Evolutionary conservation across 2,329 filamentous ascomycete genomes (phyloP).

Genomic region (Cyanodermella asteris): DNA sequence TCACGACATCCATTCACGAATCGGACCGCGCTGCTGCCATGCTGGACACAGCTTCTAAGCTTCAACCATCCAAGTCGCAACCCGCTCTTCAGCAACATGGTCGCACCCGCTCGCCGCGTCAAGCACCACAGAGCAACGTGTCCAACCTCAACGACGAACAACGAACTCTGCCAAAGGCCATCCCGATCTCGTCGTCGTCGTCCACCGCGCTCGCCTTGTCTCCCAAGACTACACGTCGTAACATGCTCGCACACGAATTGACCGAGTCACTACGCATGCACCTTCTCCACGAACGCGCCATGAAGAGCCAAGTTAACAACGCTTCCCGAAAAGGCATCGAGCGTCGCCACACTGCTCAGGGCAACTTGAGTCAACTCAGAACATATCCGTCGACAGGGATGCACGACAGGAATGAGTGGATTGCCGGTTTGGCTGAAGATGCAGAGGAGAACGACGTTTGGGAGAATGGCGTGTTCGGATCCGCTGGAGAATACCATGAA

Average conservation of each 20-base stretch:
- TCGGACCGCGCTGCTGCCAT: conserved; percentile 49
- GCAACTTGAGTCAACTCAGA: no score
- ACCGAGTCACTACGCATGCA: conserved; percentile 83
- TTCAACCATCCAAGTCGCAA: conserved; percentile 32
- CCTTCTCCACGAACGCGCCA: conserved; percentile 83
- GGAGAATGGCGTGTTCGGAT: no score
- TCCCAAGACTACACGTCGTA: conserved; percentile 72
- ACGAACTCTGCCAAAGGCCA: no score
- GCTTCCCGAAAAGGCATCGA: conserved; percentile 77
- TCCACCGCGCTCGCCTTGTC: conserved; percentile 47
- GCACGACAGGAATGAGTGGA: not conserved
- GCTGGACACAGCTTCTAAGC: conserved; percentile 36
- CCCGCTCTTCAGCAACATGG: conserved; percentile 27
- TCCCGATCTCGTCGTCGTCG: no score
- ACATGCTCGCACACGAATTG: conserved; percentile 89
- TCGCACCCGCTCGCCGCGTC: conserved; percentile 35
- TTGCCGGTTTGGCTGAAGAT: conserved; percentile 1
- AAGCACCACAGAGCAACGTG: conserved; percentile 40
- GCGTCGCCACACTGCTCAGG: conserved; percentile 72
- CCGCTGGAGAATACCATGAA: no score
- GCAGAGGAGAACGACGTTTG: no score
- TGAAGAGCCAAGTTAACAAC: conserved; percentile 75
- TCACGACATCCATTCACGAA: conserved; percentile 75
- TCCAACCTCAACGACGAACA: conserved; percentile 42
- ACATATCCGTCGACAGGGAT: no score